Conservation (phyloP, 1,139 yeast species). For the Candida dubliniensis region DNA sequence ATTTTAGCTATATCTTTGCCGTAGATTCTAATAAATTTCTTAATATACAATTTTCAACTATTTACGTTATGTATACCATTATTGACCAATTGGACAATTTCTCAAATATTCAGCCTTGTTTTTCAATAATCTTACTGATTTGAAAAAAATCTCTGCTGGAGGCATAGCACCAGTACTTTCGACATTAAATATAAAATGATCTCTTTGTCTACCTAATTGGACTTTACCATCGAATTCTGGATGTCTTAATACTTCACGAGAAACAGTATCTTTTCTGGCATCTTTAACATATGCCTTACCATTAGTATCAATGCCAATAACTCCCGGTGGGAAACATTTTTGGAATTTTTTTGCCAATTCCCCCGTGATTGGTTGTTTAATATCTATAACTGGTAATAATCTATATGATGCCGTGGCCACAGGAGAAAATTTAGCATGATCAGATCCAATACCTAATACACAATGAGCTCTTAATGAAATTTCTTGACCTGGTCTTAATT, state of each 20-base stretch:
- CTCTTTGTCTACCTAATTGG: slow-evolving; percentile 85
- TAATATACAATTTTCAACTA: not conserved
- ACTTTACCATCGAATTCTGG: slow-evolving; percentile 88
- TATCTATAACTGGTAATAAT: slow-evolving; percentile 86
- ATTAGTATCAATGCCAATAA: slow-evolving; percentile 64
- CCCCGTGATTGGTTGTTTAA: slow-evolving; percentile 72
- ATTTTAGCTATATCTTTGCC: no score
- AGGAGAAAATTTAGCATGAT: slow-evolving; percentile 97
- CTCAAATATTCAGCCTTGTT: slow-evolving; percentile 83
- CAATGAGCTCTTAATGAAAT: slow-evolving; percentile 89
- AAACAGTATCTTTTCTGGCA: slow-evolving; percentile 92
- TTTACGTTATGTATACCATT: slow-evolving; percentile 11
- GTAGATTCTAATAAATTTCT: not conserved
- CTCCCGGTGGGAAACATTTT: slow-evolving; percentile 91
- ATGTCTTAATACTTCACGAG: slow-evolving; percentile 93
- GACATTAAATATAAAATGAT: slow-evolving; percentile 89
- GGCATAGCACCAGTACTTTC: slow-evolving; percentile 97
- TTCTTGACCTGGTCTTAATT: slow-evolving; percentile 96
- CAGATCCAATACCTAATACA: slow-evolving; percentile 86
- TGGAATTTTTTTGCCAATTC: slow-evolving; percentile 76
- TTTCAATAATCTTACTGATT: slow-evolving; percentile 79
- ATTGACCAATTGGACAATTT: slow-evolving; percentile 73
- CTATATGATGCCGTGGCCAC: slow-evolving; percentile 97
- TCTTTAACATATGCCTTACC: slow-evolving; percentile 77
- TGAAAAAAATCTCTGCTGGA: slow-evolving; percentile 92